Base-by-base conservation (phyloP, 2,329 filamentous ascomycete genomes). In the Colletotrichum tanaceti region DNA sequence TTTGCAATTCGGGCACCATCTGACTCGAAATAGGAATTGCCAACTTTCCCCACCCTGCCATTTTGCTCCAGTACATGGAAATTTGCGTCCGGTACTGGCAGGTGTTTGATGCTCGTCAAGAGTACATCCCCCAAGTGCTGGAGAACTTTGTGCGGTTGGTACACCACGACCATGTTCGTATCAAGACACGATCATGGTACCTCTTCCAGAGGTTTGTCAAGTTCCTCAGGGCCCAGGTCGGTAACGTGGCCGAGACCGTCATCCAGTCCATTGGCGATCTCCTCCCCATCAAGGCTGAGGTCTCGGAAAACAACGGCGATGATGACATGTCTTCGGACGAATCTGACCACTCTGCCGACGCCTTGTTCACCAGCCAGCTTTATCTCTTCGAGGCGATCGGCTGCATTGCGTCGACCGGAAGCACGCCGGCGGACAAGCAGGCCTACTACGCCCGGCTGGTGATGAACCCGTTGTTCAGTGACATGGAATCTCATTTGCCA, bases 61-160 rank as follows among this genome's bases (percentile, higher is more conserved):
- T 98, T 59, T 89, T 98, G 71, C 85, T 99, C 24, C 94, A 98
- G 80, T 99, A 97, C 77, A 98, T 99, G 94, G 96, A 99, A 79
- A 97, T 97, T 43, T 97, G 94, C 78, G 94, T 97, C 63, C 91
- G 96, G 58, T 99, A 99, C 80, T 93, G 91, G 77, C 88, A 90
- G 35, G 97, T 98, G 79, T 98, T 99, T 77, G 94, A 98, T 76
- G 89, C 89, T 64, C 92, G 97, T 75, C 86, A 90, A 38, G 85
- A 91, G 24, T 90, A 93, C 70, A 97, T 98, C 58, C 93, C 93
- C 2, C 91, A 90, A 72, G 93, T 96, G 1, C 85, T 99, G 49
- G 94, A 98, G 75, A 94, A 91, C 76, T 98, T 99, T 79, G 93
- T 99, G 53, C 89, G 90, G 14, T 87, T 98, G 55, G 93, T 96